These are phyloP conservation scores for Talaromyces wortmannii DNA, from an alignment of 495 filamentous ascomycete genomes.

Conservation along the genomic window DNA sequence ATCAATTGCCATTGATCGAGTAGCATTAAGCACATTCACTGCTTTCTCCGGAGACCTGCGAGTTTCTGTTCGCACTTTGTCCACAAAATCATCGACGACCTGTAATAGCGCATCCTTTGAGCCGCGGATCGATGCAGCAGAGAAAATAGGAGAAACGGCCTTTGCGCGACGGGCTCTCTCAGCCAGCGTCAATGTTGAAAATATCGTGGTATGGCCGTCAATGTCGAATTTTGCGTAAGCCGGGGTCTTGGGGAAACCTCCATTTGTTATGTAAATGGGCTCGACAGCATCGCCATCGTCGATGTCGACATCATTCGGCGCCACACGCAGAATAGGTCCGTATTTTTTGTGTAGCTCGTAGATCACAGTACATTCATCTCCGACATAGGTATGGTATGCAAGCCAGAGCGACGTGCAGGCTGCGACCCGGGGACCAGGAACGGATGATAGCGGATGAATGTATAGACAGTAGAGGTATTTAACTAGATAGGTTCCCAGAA, in stretches of 20 bases:
- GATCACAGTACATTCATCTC: constrained; percentile 28
- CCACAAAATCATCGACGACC: constrained; percentile 32
- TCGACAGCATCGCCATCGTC: constrained; percentile 31
- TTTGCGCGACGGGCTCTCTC: constrained; percentile 37
- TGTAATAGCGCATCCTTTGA: constrained; percentile 16
- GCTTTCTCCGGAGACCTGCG: constrained; percentile 11
- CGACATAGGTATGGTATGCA: constrained; percentile 32
- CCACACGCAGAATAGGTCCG: constrained; percentile 38
- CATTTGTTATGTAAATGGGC: constrained; percentile 35
- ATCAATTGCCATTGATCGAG: constrained; percentile 37
- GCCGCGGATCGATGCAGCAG: constrained; percentile 27
- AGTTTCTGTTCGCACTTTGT: constrained; percentile 19
- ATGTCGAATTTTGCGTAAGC: constrained; percentile 48
- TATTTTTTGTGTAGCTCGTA: constrained; percentile 31
- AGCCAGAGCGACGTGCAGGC: constrained; percentile 32
- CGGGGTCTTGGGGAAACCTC: constrained; percentile 39
- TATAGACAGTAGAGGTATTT: constrained; percentile 16
- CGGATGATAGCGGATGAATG: constrained; percentile 24
- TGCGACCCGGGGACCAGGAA: constrained; percentile 33
- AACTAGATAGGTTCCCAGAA: too few species aligned
- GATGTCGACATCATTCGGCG: constrained; percentile 42
- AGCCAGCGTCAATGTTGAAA: constrained; percentile 32
- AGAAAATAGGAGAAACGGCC: constrained; percentile 41
- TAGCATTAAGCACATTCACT: constrained; percentile 37
- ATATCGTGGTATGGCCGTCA: constrained; percentile 42